phyloP scores from a whole-genome alignment of 2,329 filamentous ascomycete genomes.

The Lachnellula hyalina region DNA sequence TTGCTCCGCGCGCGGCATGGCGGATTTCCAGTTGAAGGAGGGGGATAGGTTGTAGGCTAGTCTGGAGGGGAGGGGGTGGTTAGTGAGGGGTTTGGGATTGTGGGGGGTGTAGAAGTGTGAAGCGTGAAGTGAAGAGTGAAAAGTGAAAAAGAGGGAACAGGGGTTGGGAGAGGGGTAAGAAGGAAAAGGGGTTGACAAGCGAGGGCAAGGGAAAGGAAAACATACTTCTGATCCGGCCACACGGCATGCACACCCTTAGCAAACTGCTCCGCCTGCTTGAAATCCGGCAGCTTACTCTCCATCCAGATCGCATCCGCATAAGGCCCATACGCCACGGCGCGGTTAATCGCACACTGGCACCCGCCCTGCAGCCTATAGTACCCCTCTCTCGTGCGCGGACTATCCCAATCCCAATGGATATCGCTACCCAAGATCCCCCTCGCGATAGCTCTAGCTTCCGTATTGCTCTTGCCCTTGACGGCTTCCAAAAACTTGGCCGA shows the following conservation, averaged over 20 bases:
- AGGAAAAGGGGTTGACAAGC: too few relatives aligned
- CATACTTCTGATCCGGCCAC: conserved; percentile 93
- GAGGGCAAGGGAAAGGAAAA: too few relatives aligned
- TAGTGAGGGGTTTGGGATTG: neutral
- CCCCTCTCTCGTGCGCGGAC: conserved; percentile 87
- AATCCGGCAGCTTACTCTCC: conserved; percentile 97
- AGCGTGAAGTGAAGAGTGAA: too few relatives aligned
- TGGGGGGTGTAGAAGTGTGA: too few relatives aligned
- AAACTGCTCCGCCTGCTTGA: conserved; percentile 84
- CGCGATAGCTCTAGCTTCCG: conserved; percentile 75
- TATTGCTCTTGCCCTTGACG: conserved; percentile 78
- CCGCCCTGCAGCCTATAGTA: conserved; percentile 92
- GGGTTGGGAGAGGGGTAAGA: too few relatives aligned
- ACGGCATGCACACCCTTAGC: conserved; percentile 88
- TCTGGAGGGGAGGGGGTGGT: conserved; percentile 38
- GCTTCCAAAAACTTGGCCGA: conserved; percentile 61
- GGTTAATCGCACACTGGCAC: conserved; percentile 84
- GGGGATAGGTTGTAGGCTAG: conserved; percentile 97
- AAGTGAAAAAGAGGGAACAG: too few relatives aligned
- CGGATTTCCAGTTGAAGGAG: conserved; percentile 99
- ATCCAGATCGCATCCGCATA: conserved; percentile 98
- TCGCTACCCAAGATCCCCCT: conserved; percentile 72
- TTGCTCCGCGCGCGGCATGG: conserved; percentile 86
- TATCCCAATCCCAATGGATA: conserved; percentile 91
- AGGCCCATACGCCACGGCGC: conserved; percentile 84